These are phyloP conservation scores for Cladosporium sp. DNA, from an alignment of 2,329 filamentous ascomycete species.

Conservation along the genomic window DNA sequence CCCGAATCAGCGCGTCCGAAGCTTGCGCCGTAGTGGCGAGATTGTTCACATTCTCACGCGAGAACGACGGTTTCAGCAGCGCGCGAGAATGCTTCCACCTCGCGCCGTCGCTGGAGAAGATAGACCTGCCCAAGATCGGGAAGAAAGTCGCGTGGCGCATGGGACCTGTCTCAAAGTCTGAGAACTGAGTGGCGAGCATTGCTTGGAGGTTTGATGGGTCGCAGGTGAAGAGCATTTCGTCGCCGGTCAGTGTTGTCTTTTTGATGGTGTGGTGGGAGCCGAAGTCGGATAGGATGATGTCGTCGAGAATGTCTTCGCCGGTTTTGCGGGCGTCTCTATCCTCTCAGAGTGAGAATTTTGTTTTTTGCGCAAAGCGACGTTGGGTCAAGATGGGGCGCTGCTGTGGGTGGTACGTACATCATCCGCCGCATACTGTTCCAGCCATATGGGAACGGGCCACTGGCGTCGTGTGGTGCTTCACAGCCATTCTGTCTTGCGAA, in stretches of 20 bases:
- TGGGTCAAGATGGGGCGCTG: too few species aligned
- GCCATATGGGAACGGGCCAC: slow-evolving; percentile 8
- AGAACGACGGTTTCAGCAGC: slow-evolving; percentile 30
- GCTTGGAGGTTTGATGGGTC: slow-evolving; percentile 54
- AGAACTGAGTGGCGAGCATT: slow-evolving; percentile 48
- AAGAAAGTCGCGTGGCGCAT: slow-evolving; percentile 16
- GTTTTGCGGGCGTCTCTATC: neutral
- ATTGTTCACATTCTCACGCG: slow-evolving; percentile 29
- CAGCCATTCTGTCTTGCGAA: slow-evolving; percentile 17
- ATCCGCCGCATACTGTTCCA: neutral
- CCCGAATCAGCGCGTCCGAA: slow-evolving; percentile 31
- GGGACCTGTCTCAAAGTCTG: slow-evolving; percentile 41
- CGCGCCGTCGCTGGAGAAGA: slow-evolving; percentile 30
- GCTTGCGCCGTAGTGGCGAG: slow-evolving; percentile 24
- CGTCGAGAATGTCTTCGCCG: slow-evolving; percentile 21
- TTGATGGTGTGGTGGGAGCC: slow-evolving; percentile 2
- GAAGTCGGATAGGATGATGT: slow-evolving; percentile 16
- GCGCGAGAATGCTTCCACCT: slow-evolving; percentile 28
- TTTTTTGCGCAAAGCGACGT: too few species aligned
- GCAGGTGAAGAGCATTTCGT: slow-evolving; percentile 20
- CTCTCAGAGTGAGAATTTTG: too few species aligned
- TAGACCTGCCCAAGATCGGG: slow-evolving; percentile 24
- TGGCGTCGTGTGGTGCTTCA: neutral
- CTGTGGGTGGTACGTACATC: neutral
- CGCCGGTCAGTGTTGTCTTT: slow-evolving; percentile 15